phyloP scores from a whole-genome alignment of 2,329 filamentous ascomycete genomes.

The Aspergillus costaricaensis region DNA sequence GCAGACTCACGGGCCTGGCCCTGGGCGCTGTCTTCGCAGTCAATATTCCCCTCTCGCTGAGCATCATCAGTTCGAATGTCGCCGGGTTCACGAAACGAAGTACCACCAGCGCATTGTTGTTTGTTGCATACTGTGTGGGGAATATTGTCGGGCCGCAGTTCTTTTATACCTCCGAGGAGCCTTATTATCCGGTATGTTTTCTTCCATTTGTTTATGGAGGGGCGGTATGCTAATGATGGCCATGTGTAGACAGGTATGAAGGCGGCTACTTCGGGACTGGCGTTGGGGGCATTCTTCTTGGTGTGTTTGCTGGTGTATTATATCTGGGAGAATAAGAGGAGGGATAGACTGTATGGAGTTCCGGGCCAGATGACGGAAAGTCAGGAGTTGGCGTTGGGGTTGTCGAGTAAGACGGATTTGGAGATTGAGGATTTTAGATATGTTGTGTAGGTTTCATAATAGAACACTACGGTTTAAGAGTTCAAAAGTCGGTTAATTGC shows the following conservation, averaged over 20 bases:
- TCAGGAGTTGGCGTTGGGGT: constrained; percentile 33
- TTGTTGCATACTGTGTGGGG: constrained; percentile 46
- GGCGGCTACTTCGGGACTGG: constrained; percentile 33
- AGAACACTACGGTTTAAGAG: too few relatives aligned
- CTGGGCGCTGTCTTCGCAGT: constrained; percentile 36
- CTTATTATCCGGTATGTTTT: constrained; percentile 29
- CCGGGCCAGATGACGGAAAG: constrained; percentile 26
- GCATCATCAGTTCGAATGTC: constrained; percentile 39
- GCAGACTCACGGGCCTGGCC: constrained; percentile 33
- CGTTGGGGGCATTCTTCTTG: constrained; percentile 33
- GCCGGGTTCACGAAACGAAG: constrained; percentile 41
- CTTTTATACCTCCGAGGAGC: constrained; percentile 35
- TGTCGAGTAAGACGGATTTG: constrained; percentile 38
- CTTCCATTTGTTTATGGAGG: not conserved
- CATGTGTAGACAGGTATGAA: constrained; percentile 35
- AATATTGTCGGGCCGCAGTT: constrained; percentile 40
- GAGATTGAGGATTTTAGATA: constrained; percentile 41
- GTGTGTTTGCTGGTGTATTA: constrained; percentile 33
- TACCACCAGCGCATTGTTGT: constrained; percentile 48
- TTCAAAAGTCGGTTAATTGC: too few relatives aligned
- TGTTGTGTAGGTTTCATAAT: constrained; percentile 2
- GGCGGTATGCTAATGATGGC: not conserved
- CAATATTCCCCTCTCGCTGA: constrained; percentile 40
- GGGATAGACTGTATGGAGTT: constrained; percentile 31
- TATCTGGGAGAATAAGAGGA: constrained; percentile 32